These are phyloP conservation scores for Rubia tinctorum DNA, from an alignment of 305 asterid genomes.

Conservation along the genomic window DNA sequence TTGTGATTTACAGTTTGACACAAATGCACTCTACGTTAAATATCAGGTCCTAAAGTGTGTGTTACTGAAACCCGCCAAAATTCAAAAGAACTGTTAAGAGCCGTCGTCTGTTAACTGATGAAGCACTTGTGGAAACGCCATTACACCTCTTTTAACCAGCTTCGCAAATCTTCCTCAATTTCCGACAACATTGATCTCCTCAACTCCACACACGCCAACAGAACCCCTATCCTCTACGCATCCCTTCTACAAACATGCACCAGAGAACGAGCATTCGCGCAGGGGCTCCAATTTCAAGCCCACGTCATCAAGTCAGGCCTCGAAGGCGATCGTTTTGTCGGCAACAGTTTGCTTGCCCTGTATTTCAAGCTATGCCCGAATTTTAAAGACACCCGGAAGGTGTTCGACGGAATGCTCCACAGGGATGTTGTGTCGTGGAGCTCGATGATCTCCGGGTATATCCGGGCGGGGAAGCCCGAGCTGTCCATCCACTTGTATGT, in stretches of 20 bases:
- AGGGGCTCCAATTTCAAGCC: constrained; percentile 76
- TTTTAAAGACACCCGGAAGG: constrained; percentile 37
- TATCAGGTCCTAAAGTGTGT: too few species aligned
- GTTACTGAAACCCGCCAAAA: constrained; percentile 2
- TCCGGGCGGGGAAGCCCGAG: constrained; percentile 44
- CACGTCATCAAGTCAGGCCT: constrained; percentile 62
- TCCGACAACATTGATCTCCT: constrained; percentile 48
- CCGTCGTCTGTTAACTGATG: constrained; percentile 24
- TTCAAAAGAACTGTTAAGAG: constrained; percentile 5
- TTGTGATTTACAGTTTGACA: too few species aligned
- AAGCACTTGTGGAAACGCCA: constrained; percentile 46
- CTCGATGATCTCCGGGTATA: constrained; percentile 84
- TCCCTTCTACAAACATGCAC: constrained; percentile 51
- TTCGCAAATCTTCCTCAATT: constrained; percentile 48
- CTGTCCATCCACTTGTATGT: constrained; percentile 39
- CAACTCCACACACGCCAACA: constrained; percentile 25
- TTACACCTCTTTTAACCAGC: constrained; percentile 37
- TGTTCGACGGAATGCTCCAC: constrained; percentile 47
- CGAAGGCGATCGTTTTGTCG: constrained; percentile 69
- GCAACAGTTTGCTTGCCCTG: constrained; percentile 68
- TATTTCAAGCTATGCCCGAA: constrained; percentile 49
- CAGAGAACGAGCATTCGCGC: constrained; percentile 34
- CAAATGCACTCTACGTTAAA: too few species aligned
- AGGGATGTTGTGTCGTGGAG: constrained; percentile 91
- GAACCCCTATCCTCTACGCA: constrained; percentile 50